These are phyloP conservation scores for Ciborinia camelliae DNA, from an alignment of 2,329 filamentous ascomycete species.

Conservation along the genomic window DNA sequence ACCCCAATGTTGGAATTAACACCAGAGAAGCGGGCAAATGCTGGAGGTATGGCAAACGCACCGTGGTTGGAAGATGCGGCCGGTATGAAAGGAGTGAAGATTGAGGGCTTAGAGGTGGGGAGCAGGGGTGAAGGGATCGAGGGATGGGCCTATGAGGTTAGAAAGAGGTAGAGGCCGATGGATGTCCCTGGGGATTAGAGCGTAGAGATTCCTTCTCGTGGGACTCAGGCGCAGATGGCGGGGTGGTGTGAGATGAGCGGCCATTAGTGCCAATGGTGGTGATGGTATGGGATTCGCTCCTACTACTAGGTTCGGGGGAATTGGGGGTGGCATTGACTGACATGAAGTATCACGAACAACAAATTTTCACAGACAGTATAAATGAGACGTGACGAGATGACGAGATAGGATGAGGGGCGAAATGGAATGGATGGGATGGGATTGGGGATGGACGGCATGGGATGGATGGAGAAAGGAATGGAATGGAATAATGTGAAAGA, in stretches of 20 bases:
- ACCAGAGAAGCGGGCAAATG: slow-evolving; percentile 87
- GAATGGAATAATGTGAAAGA: background rate
- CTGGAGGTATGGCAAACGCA: slow-evolving; percentile 89
- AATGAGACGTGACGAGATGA: slow-evolving; percentile 7
- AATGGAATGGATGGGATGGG: background rate
- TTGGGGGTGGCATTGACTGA: background rate
- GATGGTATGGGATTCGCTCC: background rate
- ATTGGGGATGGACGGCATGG: background rate
- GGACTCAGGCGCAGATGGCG: background rate
- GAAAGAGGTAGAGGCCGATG: slow-evolving; percentile 48
- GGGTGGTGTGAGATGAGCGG: background rate
- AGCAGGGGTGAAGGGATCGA: slow-evolving; percentile 89
- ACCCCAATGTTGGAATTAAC: slow-evolving; percentile 86
- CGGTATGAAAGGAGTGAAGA: slow-evolving; percentile 78
- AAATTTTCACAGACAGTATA: slow-evolving; percentile 1
- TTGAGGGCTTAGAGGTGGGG: slow-evolving; percentile 72
- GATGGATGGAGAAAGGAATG: background rate
- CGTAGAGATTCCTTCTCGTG: background rate
- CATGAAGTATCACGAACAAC: slow-evolving; percentile 8
- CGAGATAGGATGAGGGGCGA: background rate
- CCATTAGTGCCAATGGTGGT: slow-evolving; percentile 1
- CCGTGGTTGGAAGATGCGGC: slow-evolving; percentile 78
- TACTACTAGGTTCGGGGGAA: background rate
- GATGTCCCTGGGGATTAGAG: background rate
- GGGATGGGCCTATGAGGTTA: slow-evolving; percentile 86